Evolutionary conservation across 139 green algal genomes (phyloP).

Genomic region (Micractinium conductrix): DNA sequence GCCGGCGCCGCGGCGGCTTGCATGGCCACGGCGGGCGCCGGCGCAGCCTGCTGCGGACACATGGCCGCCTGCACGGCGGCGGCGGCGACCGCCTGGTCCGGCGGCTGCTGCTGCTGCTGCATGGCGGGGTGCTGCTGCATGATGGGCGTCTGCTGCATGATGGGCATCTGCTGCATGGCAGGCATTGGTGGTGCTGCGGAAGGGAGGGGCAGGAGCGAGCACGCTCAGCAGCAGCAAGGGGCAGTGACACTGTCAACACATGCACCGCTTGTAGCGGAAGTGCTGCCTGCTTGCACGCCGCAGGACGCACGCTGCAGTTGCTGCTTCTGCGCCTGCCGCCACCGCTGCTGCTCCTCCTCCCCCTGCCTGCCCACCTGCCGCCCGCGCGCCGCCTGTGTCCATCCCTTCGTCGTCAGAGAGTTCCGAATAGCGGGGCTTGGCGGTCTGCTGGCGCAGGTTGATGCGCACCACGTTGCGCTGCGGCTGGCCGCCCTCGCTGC

Average conservation of each 20-base stretch:
- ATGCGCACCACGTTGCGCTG: conserved; percentile 25
- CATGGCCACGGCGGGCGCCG: too few species aligned
- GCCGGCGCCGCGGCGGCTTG: neutral
- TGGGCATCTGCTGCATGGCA: neutral
- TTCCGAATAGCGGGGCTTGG: conserved; percentile 16
- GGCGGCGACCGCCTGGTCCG: neutral
- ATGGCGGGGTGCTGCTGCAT: neutral
- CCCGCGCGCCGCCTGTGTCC: too few species aligned
- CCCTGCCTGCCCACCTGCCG: neutral
- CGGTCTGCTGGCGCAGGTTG: conserved; percentile 31
- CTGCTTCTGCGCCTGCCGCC: too few species aligned
- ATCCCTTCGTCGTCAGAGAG: conserved; percentile 11
- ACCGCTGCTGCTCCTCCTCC: too few species aligned
- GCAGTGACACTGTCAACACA: too few species aligned
- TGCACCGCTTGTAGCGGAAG: too few species aligned
- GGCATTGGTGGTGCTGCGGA: too few species aligned
- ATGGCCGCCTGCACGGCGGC: neutral
- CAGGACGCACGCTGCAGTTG: too few species aligned
- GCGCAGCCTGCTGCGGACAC: neutral
- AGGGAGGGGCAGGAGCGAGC: too few species aligned
- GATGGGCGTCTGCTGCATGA: neutral
- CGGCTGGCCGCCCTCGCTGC: neutral
- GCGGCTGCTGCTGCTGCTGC: neutral
- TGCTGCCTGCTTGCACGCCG: too few species aligned
- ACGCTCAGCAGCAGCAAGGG: too few species aligned